Evolutionary conservation across 2,329 filamentous ascomycete genomes (phyloP).

Genomic region (Beauveria caledonica): DNA sequence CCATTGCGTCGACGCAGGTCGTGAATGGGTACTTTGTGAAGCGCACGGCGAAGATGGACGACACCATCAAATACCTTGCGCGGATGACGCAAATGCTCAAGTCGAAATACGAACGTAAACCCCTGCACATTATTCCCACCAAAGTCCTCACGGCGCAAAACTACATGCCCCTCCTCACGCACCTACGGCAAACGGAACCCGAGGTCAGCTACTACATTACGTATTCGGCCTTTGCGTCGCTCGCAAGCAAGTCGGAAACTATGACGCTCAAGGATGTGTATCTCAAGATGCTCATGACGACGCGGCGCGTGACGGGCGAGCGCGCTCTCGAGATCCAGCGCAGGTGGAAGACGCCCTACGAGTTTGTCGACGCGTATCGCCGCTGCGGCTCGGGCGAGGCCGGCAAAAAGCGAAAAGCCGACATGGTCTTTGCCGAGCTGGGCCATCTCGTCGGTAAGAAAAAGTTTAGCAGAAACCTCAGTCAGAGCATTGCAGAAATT

Average conservation of each 20-base stretch:
- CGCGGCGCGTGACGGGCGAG: constrained; percentile 64
- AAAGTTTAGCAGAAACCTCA: constrained; percentile 58
- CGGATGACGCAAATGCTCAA: constrained; percentile 63
- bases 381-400: constrained; percentile 40
- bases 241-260: constrained; percentile 67
- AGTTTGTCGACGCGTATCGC: constrained; percentile 63
- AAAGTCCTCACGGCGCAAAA: constrained; percentile 53
- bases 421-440: constrained; percentile 51
- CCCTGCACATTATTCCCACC: constrained; percentile 58
- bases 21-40: constrained; percentile 75
- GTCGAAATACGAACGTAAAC: constrained; percentile 50
- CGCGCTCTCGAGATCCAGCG: constrained; percentile 74
- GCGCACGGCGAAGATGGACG: constrained; percentile 65
- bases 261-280: constrained; percentile 68
- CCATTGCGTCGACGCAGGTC: constrained; percentile 69
- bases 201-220: constrained; percentile 51
- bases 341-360: constrained; percentile 65
- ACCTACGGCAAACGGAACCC: constrained; percentile 46
- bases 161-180: constrained; percentile 55
- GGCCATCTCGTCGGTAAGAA: constrained; percentile 55
- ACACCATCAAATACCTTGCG: constrained; percentile 67
- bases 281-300: constrained; percentile 82
- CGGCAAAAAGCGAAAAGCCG: constrained; percentile 47
- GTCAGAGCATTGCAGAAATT: constrained; percentile 61
- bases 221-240: constrained; percentile 61